A percentile compares a stretch with the other conserved stretches of the same genome.
Conservation (phyloP, 176 grass and related monocot genomes). For the Urochloa ruziziensis region DNA sequence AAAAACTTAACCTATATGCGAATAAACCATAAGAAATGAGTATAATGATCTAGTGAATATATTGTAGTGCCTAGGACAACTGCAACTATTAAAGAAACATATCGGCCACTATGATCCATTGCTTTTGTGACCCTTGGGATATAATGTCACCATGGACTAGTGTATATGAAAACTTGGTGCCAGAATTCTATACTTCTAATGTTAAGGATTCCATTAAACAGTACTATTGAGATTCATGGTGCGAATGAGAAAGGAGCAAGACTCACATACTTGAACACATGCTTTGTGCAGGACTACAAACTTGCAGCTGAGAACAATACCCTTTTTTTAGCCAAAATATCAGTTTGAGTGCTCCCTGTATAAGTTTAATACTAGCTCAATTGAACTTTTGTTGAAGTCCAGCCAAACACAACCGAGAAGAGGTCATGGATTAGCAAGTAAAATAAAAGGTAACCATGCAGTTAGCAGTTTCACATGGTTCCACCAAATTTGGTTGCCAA, state of each 20-base stretch:
- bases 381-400: background rate
- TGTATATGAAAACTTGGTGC: background rate
- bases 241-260: background rate
- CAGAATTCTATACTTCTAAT: background rate
- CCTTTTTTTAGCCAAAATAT: background rate
- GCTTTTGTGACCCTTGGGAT: background rate
- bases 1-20: constrained; percentile 66
- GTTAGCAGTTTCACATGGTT: background rate
- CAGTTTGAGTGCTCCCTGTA: background rate
- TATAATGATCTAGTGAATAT: background rate
- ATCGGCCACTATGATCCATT: background rate
- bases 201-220: background rate
- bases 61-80: background rate
- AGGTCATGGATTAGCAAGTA: background rate
- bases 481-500: background rate
- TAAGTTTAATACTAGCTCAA: background rate
- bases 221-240: background rate
- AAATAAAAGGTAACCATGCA: background rate
- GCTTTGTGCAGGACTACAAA: background rate
- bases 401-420: background rate
- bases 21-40: constrained; percentile 28
- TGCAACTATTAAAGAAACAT: background rate
- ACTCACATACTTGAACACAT: background rate
- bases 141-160: background rate
- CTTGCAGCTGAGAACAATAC: background rate